Evolutionary conservation across 1,139 yeast species (phyloP), one percentile per base, ranked within the genome.

Genomic region (Saccharomyces hybrid): DNA sequence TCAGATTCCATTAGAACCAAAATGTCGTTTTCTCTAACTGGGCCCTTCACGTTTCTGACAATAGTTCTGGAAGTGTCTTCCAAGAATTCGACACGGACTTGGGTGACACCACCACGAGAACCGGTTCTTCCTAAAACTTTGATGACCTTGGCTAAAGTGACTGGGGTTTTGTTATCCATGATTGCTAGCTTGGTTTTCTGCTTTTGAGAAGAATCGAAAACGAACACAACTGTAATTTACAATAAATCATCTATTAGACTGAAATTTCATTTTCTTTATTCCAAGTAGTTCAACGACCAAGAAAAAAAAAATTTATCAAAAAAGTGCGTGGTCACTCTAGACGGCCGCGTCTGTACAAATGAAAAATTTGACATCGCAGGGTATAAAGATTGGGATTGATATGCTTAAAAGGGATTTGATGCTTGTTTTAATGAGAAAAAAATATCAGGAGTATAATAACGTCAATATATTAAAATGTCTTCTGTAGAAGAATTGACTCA

Each of bases 101-200:
- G 99, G 80, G 98, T 93, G 80, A 93, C 99, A 86, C 97, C 98
- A 86, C 99, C 99, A 84, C 98, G 91, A 77, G 97, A 91, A 77
- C 97, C 98, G 85, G 98, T 91, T 83, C 98, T 90, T 78, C 98
- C 98, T 79, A 93, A 86, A 78, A 93, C 98, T 84, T 93, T 93
- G 82, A 88, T 90, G 77, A 93, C 98, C 83, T 90, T 91, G 78
- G 98, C 99, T 80, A 93, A 88, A 81, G 96, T 93, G 75, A 91
- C 97, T 78, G 96, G 97, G 79, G 93, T 85, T 79, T 86, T 86
- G 75, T 89, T 79, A 78, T 86, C 93, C 91, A 69, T 68, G 56
- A 61, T 62, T 57, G 54, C 57, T 57, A 16, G 57, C 52, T 54
- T 38, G 44, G 44, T 38, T 38, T 34, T 20, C 44, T 38, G n/a